phyloP scores from a whole-genome alignment of 441 rosid species.

The Adansonia madagascariensis region DNA sequence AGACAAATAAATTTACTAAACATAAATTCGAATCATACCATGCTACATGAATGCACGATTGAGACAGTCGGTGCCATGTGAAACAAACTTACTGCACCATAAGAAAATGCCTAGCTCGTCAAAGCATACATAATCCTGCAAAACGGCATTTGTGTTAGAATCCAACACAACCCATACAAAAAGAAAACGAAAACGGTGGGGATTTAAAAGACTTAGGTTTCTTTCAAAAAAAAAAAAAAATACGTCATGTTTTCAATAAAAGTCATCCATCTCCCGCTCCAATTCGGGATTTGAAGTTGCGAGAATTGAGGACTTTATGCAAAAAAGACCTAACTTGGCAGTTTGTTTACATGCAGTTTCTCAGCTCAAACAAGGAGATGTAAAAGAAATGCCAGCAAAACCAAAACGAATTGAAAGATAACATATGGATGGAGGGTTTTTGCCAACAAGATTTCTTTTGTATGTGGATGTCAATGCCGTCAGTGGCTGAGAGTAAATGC shows the following conservation, averaged over 20 bases:
- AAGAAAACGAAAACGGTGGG: background rate
- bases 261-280: background rate
- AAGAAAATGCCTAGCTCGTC: slow-evolving; percentile 33
- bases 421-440: background rate
- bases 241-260: background rate
- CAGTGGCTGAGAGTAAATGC: background rate
- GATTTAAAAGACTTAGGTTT: slow-evolving; percentile 1
- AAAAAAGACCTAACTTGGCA: background rate
- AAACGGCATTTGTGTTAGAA: slow-evolving; percentile 18
- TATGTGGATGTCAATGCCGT: background rate
- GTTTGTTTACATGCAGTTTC: background rate
- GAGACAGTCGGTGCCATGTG: slow-evolving; percentile 41
- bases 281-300: background rate
- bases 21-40: slow-evolving; percentile 28
- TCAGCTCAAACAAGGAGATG: background rate
- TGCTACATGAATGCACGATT: slow-evolving; percentile 33
- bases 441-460: background rate
- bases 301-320: background rate
- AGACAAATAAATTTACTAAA: background rate
- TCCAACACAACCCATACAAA: background rate
- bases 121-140: slow-evolving; percentile 29
- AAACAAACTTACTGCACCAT: slow-evolving; percentile 28
- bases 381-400: background rate
- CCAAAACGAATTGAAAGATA: background rate
- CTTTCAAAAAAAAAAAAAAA: background rate